Conservation (phyloP, 2,329 filamentous ascomycete genomes). For the Fusarium virguliforme region DNA sequence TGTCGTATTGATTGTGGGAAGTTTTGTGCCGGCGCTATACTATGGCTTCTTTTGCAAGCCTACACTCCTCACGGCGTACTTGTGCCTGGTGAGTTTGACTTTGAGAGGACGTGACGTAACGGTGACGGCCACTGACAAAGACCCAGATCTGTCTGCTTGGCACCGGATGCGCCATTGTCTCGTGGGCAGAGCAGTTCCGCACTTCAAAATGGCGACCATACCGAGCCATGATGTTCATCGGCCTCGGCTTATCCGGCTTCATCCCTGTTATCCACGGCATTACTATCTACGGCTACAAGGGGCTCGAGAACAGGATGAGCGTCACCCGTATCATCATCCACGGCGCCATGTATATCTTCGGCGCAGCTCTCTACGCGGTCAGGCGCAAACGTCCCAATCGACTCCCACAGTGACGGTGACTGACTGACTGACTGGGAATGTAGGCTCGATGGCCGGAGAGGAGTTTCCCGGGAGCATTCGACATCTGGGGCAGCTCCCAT, state of each 20-base stretch:
- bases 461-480: conserved; percentile 82
- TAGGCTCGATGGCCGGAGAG: conserved; percentile 87
- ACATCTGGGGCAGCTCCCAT: conserved; percentile 94
- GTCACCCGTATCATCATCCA: conserved; percentile 86
- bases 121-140: neutral
- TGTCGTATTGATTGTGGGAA: conserved; percentile 90
- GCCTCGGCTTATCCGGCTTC: conserved; percentile 86
- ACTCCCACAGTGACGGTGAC: conserved; percentile 54
- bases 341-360: conserved; percentile 87
- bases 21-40: conserved; percentile 89
- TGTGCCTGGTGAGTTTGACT: conserved; percentile 75
- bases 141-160: conserved; percentile 83
- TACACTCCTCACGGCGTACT: conserved; percentile 77
- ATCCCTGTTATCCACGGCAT: conserved; percentile 87
- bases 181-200: conserved; percentile 86
- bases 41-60: conserved; percentile 86
- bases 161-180: conserved; percentile 81
- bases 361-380: conserved; percentile 88
- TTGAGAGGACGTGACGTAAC: neutral
- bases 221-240: conserved; percentile 90
- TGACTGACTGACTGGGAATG: conserved; percentile 3
- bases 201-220: conserved; percentile 88
- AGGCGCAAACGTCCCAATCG: no score
- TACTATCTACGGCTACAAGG: conserved; percentile 74
- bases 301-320: conserved; percentile 81